Evolutionary conservation across 352 stramenopile species (phyloP).

Genomic region (Pythium myriotylum): DNA sequence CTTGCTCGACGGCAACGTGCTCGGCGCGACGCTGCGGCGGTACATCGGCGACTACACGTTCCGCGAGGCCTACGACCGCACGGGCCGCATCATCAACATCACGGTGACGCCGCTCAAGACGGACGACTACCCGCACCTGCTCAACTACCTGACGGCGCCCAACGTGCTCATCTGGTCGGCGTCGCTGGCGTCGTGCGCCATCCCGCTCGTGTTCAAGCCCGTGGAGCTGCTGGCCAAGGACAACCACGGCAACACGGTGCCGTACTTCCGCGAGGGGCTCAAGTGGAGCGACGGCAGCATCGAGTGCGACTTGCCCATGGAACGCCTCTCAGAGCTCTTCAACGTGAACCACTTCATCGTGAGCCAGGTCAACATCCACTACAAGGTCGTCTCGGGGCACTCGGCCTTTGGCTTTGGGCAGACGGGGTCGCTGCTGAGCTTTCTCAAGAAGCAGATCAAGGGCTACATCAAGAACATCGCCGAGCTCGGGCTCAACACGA

Average conservation of each 20-base stretch:
- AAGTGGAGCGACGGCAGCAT: constrained; percentile 96
- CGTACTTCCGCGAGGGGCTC: constrained; percentile 76
- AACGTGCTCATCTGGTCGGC: constrained; percentile 99
- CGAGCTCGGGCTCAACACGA: constrained; percentile 85
- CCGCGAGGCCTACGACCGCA: constrained; percentile 97
- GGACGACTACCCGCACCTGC: constrained; percentile 94
- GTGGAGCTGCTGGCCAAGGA: constrained; percentile 96
- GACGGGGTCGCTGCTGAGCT: constrained; percentile 87
- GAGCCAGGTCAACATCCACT: constrained; percentile 8
- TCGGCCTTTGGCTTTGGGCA: constrained; percentile 74
- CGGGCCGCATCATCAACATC: constrained; percentile 98
- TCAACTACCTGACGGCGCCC: constrained; percentile 98
- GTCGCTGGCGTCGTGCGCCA: constrained; percentile 93
- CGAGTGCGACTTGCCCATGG: constrained; percentile 96
- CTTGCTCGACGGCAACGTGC: constrained; percentile 65
- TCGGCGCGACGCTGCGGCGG: constrained; percentile 72
- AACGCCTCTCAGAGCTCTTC: constrained; percentile 95
- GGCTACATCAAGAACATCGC: constrained; percentile 89
- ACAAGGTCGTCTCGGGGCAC: constrained; percentile 86
- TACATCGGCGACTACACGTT: constrained; percentile 98
- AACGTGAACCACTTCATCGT: constrained; percentile 57
- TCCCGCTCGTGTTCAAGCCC: constrained; percentile 95
- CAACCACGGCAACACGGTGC: constrained; percentile 76
- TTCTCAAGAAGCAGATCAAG: constrained; percentile 95
- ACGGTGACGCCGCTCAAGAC: constrained; percentile 93